Evolutionary conservation across 257 asterid genomes (phyloP).

Genomic region (Asclepias syriaca): DNA sequence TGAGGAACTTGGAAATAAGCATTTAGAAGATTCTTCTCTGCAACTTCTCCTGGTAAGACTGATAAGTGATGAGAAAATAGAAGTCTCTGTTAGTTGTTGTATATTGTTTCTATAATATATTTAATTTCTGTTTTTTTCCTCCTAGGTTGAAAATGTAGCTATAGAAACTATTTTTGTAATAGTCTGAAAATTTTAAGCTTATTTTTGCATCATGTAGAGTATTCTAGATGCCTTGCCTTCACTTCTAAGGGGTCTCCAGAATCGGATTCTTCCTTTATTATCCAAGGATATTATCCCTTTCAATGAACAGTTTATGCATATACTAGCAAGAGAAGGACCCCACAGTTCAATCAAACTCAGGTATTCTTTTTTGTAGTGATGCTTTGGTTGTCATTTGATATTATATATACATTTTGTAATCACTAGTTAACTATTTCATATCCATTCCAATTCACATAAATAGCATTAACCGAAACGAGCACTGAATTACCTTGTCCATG

Average conservation of each 20-base stretch:
- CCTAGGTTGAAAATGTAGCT: neutral
- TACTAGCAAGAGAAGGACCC: conserved; percentile 63
- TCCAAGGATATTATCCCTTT: conserved; percentile 50
- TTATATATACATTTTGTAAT: neutral
- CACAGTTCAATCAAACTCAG: conserved; percentile 47
- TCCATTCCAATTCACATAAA: neutral
- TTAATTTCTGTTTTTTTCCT: neutral
- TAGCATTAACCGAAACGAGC: no score
- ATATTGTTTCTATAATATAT: neutral
- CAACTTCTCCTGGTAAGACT: conserved; percentile 77
- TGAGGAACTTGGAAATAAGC: conserved; percentile 35
- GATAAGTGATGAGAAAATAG: conserved; percentile 6
- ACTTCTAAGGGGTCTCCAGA: conserved; percentile 67
- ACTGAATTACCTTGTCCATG: no score
- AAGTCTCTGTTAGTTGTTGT: neutral
- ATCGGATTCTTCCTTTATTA: conserved; percentile 47
- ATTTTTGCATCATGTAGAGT: conserved; percentile 42
- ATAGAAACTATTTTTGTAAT: neutral
- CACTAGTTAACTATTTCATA: neutral
- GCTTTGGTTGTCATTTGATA: neutral
- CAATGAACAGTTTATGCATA: conserved; percentile 55
- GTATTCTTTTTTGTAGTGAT: conserved; percentile 28
- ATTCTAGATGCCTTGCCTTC: conserved; percentile 64
- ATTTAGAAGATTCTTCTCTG: conserved; percentile 40
- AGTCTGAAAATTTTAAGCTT: neutral